Percentiles rank a stretch among this genome's conserved stretches.
Evolutionary conservation across 352 stramenopile genomes (phyloP).

Genomic region (Phytopythium delawarense): DNA sequence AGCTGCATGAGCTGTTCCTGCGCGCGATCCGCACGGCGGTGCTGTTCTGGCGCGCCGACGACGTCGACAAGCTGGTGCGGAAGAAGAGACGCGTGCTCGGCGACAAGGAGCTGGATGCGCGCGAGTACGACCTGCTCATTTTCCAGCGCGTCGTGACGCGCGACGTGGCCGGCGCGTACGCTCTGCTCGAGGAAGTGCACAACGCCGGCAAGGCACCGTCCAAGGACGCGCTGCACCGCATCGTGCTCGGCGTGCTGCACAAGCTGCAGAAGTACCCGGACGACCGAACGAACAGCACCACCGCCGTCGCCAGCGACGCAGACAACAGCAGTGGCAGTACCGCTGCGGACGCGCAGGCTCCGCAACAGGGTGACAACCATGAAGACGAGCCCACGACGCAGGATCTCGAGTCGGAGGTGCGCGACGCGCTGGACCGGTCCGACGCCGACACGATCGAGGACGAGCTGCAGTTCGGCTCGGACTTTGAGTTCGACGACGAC

Average conservation of each 20-base stretch:
- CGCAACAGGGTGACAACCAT: background rate
- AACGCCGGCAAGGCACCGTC: slow-evolving; percentile 63
- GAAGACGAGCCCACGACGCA: slow-evolving; percentile 13
- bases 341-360: background rate
- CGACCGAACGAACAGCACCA: background rate
- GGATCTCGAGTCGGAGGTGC: slow-evolving; percentile 29
- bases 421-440: slow-evolving; percentile 28
- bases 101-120: slow-evolving; percentile 15
- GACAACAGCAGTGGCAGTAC: background rate
- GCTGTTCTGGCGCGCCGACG: slow-evolving; percentile 55
- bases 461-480: slow-evolving; percentile 30
- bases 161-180: slow-evolving; percentile 47
- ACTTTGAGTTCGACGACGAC: slow-evolving; percentile 38
- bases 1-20: slow-evolving; percentile 51
- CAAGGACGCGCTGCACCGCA: slow-evolving; percentile 63
- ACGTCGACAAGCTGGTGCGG: slow-evolving; percentile 43
- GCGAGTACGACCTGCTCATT: slow-evolving; percentile 69
- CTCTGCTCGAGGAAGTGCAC: slow-evolving; percentile 79
- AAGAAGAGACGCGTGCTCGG: slow-evolving; percentile 49
- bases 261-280: slow-evolving; percentile 22
- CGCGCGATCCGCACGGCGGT: slow-evolving; percentile 51
- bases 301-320: background rate
- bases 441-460: slow-evolving; percentile 45
- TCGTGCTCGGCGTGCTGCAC: slow-evolving; percentile 59
- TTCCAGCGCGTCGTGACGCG: slow-evolving; percentile 49